Conservation (phyloP, 805 yeast genomes). For the Candida tammaniensis region DNA sequence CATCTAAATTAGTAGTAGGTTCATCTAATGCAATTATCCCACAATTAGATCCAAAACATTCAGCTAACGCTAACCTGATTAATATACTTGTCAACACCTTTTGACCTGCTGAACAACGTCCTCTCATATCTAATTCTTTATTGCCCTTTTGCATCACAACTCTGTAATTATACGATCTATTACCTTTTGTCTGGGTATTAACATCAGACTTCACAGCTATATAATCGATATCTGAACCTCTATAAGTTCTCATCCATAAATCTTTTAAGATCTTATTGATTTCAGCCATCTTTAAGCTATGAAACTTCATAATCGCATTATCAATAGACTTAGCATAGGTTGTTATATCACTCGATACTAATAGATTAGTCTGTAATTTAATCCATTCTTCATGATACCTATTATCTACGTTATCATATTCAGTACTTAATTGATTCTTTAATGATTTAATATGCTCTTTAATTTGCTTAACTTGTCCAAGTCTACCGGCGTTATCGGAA, state of each 20-base stretch:
- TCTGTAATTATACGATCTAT: slow-evolving; percentile 81
- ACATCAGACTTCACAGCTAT: slow-evolving; percentile 83
- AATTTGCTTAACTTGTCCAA: slow-evolving; percentile 85
- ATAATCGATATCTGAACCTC: slow-evolving; percentile 93
- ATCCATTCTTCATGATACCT: slow-evolving; percentile 70
- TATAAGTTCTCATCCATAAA: slow-evolving; percentile 90
- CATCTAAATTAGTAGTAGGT: slow-evolving; percentile 94
- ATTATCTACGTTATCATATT: slow-evolving; percentile 65
- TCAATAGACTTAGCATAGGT: slow-evolving; percentile 85
- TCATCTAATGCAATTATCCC: slow-evolving; percentile 97
- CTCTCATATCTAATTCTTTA: slow-evolving; percentile 95
- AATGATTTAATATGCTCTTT: slow-evolving; percentile 63
- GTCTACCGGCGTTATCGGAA: slow-evolving; percentile 65
- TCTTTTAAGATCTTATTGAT: slow-evolving; percentile 86
- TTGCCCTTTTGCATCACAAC: slow-evolving; percentile 94
- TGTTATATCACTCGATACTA: slow-evolving; percentile 76
- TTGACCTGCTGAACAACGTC: slow-evolving; percentile 97
- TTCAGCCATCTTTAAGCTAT: slow-evolving; percentile 86
- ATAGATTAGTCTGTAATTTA: slow-evolving; percentile 67
- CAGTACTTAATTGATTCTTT: slow-evolving; percentile 60
- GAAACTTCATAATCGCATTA: slow-evolving; percentile 90
- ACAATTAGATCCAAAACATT: slow-evolving; percentile 91
- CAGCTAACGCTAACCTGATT: slow-evolving; percentile 88
- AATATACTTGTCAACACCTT: slow-evolving; percentile 90
- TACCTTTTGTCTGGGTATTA: slow-evolving; percentile 45